A percentile compares a stretch with the other conserved stretches of the same genome.
Evolutionary conservation across 2,329 filamentous ascomycete genomes (phyloP).

Genomic region (Colletotrichum coccodes): DNA sequence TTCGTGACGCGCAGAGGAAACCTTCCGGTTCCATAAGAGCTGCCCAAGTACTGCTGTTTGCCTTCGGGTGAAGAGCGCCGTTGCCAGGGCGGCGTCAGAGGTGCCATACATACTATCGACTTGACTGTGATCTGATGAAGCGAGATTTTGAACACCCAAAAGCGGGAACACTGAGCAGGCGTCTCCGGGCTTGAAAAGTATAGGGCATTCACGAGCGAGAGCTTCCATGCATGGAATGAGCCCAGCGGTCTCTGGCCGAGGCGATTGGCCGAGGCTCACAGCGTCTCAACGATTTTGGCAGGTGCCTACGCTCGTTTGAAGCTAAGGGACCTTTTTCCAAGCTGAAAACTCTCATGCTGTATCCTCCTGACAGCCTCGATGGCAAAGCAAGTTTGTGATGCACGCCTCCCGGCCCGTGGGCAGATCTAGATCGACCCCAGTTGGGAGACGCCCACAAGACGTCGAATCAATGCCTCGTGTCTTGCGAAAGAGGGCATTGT

Average conservation of each 20-base stretch:
- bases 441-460: background rate
- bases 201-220: background rate
- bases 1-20: slow-evolving; percentile 59
- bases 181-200: too few relatives aligned
- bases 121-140: background rate
- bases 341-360: slow-evolving; percentile 12
- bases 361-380: slow-evolving; percentile 24
- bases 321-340: slow-evolving; percentile 9
- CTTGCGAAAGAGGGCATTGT: background rate
- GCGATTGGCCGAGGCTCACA: slow-evolving; percentile 11
- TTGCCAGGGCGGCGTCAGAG: slow-evolving; percentile 85
- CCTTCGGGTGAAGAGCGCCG: slow-evolving; percentile 48
- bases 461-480: background rate
- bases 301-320: slow-evolving; percentile 1
- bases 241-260: background rate
- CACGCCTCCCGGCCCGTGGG: slow-evolving; percentile 15
- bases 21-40: slow-evolving; percentile 73
- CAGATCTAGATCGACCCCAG: slow-evolving; percentile 4
- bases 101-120: slow-evolving; percentile 69
- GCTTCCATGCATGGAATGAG: slow-evolving; percentile 15
- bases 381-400: slow-evolving; percentile 12
- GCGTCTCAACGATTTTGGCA: background rate
- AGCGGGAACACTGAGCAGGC: background rate
- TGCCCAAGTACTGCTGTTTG: slow-evolving; percentile 64
- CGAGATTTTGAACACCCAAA: background rate